Conservation (phyloP, 2,329 filamentous ascomycete species). For the Lachnellula arida region DNA sequence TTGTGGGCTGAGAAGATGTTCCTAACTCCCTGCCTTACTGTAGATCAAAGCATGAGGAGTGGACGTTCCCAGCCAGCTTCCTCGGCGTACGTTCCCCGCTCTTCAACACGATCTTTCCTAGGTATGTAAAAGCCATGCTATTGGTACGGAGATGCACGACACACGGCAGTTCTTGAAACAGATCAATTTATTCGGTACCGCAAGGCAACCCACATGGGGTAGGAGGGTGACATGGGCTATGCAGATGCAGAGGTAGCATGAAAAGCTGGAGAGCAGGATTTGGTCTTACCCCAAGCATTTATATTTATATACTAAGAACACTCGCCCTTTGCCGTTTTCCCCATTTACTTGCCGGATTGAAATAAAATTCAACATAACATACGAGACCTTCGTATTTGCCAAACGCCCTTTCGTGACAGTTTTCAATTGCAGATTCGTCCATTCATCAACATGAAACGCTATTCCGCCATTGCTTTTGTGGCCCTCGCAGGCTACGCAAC, state of each 20-base stretch:
- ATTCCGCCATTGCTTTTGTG: constrained; percentile 15
- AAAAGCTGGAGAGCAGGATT: not conserved
- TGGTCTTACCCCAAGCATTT: not conserved
- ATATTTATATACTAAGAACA: not conserved
- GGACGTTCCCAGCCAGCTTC: not conserved
- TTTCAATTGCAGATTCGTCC: not conserved
- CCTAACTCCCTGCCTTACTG: not conserved
- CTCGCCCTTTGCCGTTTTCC: not conserved
- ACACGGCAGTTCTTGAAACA: not conserved
- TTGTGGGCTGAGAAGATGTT: not conserved
- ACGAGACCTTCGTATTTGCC: too few species aligned
- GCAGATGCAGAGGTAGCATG: not conserved
- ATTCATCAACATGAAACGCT: constrained; percentile 21
- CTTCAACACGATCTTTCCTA: not conserved
- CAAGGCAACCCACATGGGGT: not conserved
- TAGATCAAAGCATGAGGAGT: not conserved
- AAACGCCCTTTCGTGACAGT: too few species aligned
- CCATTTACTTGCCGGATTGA: too few species aligned
- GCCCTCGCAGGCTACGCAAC: constrained; percentile 12
- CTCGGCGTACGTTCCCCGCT: not conserved
- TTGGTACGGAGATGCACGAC: not conserved
- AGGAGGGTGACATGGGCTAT: not conserved
- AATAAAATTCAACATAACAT: too few species aligned
- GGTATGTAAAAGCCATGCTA: not conserved
- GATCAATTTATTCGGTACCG: not conserved